phyloP scores from a whole-genome alignment of 345 rosid genomes.

The Camelina sativa region DNA sequence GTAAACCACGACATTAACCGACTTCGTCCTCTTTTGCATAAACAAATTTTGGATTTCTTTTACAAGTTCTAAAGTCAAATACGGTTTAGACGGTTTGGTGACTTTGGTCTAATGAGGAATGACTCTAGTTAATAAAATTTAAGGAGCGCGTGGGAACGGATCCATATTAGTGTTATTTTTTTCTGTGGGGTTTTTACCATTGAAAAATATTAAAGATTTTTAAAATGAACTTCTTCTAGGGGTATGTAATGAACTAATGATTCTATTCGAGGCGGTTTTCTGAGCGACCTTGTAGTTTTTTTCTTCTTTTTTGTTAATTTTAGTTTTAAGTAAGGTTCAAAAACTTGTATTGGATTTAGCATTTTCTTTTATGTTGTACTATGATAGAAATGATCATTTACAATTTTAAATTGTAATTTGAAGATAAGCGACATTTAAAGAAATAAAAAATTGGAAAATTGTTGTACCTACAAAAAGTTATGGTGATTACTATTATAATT shows the following conservation, averaged over 20 bases:
- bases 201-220: not conserved
- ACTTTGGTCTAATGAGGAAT: not conserved
- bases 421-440: not conserved
- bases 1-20: not conserved
- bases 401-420: not conserved
- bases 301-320: not conserved
- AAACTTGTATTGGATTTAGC: constrained; percentile 13
- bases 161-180: not conserved
- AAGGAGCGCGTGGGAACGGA: constrained; percentile 24
- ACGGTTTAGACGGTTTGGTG: not conserved
- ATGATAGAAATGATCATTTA: not conserved
- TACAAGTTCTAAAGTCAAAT: not conserved
- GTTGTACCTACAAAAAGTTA: constrained; percentile 2
- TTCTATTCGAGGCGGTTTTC: not conserved
- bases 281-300: not conserved
- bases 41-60: no score
- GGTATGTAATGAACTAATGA: constrained; percentile 26
- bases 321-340: not conserved
- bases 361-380: not conserved
- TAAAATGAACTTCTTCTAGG: constrained; percentile 25
- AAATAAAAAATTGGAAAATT: constrained; percentile 21
- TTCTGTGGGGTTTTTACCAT: not conserved
- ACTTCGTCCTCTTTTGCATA: not conserved
- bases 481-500: not conserved
- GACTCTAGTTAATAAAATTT: not conserved